Conservation (phyloP, 176 grass and related monocot species). For the Rhipidocladum racemiflorum region DNA sequence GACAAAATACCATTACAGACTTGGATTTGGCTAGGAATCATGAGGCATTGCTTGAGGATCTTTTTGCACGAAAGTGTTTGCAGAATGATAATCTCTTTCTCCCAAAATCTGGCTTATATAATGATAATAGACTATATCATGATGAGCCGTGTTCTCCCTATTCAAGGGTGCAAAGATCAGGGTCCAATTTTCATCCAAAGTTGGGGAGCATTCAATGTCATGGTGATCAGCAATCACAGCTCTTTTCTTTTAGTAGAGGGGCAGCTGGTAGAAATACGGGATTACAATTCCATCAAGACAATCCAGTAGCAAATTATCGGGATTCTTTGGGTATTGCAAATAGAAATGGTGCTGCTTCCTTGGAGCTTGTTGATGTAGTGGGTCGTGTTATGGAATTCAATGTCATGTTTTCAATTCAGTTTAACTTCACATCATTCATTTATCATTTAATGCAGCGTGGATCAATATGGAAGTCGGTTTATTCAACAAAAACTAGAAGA, state of each 20-base stretch:
- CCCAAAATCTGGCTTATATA: slow-evolving; percentile 48
- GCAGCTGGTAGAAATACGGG: slow-evolving; percentile 41
- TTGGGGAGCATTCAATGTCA: slow-evolving; percentile 6
- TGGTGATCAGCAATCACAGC: slow-evolving; percentile 21
- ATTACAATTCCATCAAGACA: slow-evolving; percentile 38
- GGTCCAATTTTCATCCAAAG: slow-evolving; percentile 28
- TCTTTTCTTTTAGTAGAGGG: slow-evolving; percentile 40
- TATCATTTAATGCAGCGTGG: slow-evolving; percentile 53
- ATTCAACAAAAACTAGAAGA: slow-evolving; percentile 92
- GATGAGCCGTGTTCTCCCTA: slow-evolving; percentile 26
- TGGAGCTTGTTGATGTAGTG: slow-evolving; percentile 71
- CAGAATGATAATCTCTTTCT: slow-evolving; percentile 41
- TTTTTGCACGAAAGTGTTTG: slow-evolving; percentile 52
- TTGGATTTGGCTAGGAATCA: slow-evolving; percentile 51
- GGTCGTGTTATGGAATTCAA: slow-evolving; percentile 75
- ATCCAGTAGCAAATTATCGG: slow-evolving; percentile 46
- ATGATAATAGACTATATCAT: slow-evolving; percentile 19
- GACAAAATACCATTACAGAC: slow-evolving; percentile 34
- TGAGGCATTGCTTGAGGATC: slow-evolving; percentile 47
- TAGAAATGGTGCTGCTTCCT: slow-evolving; percentile 43
- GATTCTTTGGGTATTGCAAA: slow-evolving; percentile 62
- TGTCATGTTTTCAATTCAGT: slow-evolving; percentile 49
- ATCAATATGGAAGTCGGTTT: slow-evolving; percentile 96
- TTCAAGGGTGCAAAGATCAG: slow-evolving; percentile 41
- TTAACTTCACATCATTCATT: slow-evolving; percentile 1